A percentile compares a stretch with the other conserved stretches of the same genome.
phyloP scores from a whole-genome alignment of 495 filamentous ascomycete genomes.

The Penicillium salamii region DNA sequence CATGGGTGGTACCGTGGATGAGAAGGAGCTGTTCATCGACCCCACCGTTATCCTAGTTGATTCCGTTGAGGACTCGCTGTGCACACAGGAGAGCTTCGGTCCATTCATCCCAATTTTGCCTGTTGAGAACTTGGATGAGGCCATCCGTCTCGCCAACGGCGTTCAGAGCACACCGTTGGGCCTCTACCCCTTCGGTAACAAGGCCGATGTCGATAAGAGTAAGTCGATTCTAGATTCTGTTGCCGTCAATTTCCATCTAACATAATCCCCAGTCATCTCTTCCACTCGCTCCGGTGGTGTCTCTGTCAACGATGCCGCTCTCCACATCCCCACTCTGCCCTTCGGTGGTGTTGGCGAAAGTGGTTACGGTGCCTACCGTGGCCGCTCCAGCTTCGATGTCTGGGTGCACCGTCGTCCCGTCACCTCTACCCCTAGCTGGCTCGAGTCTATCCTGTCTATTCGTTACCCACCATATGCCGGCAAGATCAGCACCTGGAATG shows the following conservation, averaged over 20 bases:
- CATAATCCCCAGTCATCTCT: conserved; percentile 42
- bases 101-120: conserved; percentile 80
- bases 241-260: not conserved
- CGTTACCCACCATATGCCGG: conserved; percentile 78
- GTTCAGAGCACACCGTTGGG: conserved; percentile 78
- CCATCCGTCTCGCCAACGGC: conserved; percentile 69
- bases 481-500: conserved; percentile 57
- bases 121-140: conserved; percentile 73
- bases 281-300: conserved; percentile 73
- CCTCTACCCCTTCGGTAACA: conserved; percentile 80
- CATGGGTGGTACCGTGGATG: conserved; percentile 78
- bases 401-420: conserved; percentile 79
- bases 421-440: conserved; percentile 74
- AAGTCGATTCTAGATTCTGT: conserved; percentile 15
- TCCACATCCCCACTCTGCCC: conserved; percentile 77
- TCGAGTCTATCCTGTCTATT: conserved; percentile 69
- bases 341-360: conserved; percentile 92
- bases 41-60: conserved; percentile 80
- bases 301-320: conserved; percentile 76
- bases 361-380: conserved; percentile 81
- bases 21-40: conserved; percentile 75
- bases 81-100: conserved; percentile 83
- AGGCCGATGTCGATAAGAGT: conserved; percentile 68
- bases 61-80: conserved; percentile 70
- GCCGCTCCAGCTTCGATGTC: conserved; percentile 76